phyloP scores from a whole-genome alignment of 352 stramenopile genomes.

The Phytophthora multivora region DNA sequence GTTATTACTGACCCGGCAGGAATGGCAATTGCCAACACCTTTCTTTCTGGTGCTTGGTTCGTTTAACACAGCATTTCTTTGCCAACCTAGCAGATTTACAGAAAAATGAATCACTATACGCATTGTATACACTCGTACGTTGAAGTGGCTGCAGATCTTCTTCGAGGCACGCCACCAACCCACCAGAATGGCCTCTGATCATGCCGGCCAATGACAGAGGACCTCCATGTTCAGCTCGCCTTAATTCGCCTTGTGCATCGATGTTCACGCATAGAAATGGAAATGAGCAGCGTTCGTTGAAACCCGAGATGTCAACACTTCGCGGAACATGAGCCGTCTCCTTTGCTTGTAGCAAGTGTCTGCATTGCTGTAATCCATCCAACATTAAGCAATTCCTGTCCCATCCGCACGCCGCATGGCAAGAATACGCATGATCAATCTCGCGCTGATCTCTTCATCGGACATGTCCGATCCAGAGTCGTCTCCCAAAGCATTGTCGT shows the following conservation, averaged over 20 bases:
- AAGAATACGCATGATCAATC: conserved; percentile 35
- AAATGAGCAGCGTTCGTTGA: no score
- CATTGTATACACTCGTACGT: not conserved
- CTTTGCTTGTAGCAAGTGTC: no score
- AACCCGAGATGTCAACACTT: no score
- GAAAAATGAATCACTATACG: conserved; percentile 1
- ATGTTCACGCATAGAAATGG: no score
- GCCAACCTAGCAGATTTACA: not conserved
- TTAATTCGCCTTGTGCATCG: no score
- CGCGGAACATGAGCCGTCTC: no score
- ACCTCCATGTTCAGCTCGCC: no score
- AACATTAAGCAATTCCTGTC: conserved; percentile 16
- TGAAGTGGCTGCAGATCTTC: conserved; percentile 15
- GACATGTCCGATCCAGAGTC: conserved; percentile 27
- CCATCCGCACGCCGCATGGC: conserved; percentile 29
- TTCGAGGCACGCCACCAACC: conserved; percentile 10
- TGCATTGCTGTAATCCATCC: no score
- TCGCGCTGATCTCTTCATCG: conserved; percentile 33
- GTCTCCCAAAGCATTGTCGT: conserved; percentile 15
- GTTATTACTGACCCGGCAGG: no score
- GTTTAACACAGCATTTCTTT: conserved; percentile 24
- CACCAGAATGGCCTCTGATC: not conserved
- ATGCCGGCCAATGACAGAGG: not conserved
- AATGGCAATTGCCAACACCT: no score
- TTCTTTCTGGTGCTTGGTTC: no score